Conservation (phyloP, 495 filamentous ascomycete genomes). For the Stereocaulon alpinum region DNA sequence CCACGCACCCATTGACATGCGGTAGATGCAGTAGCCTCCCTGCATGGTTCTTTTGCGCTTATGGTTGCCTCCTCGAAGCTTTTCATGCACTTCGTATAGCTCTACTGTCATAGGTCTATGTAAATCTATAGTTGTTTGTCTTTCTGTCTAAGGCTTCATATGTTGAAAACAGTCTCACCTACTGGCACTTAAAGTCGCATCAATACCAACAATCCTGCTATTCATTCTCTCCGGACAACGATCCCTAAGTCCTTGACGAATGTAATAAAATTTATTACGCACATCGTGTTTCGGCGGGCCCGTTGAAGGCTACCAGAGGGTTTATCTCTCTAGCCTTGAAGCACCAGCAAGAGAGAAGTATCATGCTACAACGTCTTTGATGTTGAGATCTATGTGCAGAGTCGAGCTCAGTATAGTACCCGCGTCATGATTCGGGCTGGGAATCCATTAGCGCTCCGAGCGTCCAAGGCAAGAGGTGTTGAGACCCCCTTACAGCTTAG, state of each 20-base stretch:
- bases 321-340: background rate
- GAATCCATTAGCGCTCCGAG: constrained; percentile 8
- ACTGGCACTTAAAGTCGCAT: too few species aligned
- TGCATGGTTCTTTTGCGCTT: background rate
- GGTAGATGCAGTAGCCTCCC: background rate
- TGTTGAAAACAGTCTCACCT: too few species aligned
- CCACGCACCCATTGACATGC: background rate
- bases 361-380: background rate
- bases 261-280: background rate
- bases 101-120: background rate
- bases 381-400: background rate
- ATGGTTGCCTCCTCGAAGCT: background rate
- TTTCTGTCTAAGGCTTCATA: too few species aligned
- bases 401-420: constrained; percentile 60
- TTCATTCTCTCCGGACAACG: too few species aligned
- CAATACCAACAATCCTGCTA: too few species aligned
- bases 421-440: constrained; percentile 77
- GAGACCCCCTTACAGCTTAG: constrained; percentile 56
- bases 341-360: background rate
- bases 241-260: too few species aligned
- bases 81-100: background rate
- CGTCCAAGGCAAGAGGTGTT: background rate
- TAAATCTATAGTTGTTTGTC: too few species aligned
- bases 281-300: too few species aligned
- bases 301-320: too few species aligned